Conservation (phyloP, 2,329 filamentous ascomycete species). For the Diaporthe destruens region DNA sequence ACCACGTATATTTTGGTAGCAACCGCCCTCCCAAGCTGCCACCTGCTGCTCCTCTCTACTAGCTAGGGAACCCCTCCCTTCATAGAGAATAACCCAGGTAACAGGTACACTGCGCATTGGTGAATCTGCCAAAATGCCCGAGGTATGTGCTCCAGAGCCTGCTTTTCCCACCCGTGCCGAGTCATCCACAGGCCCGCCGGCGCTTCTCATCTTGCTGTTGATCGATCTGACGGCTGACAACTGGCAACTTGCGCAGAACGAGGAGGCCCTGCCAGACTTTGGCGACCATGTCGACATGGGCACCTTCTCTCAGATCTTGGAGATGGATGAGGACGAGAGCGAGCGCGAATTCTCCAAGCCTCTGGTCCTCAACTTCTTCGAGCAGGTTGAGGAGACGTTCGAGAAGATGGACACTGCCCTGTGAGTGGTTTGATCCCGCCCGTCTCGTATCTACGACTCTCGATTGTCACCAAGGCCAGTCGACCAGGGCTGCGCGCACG, state of each 20-base stretch:
- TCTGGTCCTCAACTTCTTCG: constrained; percentile 93
- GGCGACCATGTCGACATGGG: constrained; percentile 81
- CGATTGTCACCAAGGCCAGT: neutral
- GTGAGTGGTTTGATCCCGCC: constrained; percentile 68
- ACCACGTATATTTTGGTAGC: constrained; percentile 41
- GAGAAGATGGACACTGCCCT: constrained; percentile 83
- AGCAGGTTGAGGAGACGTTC: constrained; percentile 90
- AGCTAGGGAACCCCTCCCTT: constrained; percentile 34
- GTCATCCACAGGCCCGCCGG: neutral
- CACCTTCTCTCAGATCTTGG: constrained; percentile 95
- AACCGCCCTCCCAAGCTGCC: constrained; percentile 36
- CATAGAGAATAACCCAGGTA: constrained; percentile 23
- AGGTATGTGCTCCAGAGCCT: constrained; percentile 35
- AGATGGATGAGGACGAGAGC: constrained; percentile 94
- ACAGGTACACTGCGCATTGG: constrained; percentile 33
- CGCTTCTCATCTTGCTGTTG: constrained; percentile 10
- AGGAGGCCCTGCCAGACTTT: constrained; percentile 68
- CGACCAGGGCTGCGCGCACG: neutral
- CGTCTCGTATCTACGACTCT: neutral
- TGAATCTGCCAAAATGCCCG: constrained; percentile 40
- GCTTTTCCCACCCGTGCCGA: neutral
- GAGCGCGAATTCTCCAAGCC: constrained; percentile 89
- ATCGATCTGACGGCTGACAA: constrained; percentile 22
- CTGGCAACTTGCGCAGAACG: constrained; percentile 28
- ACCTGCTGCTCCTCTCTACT: constrained; percentile 29